Evolutionary conservation across 495 filamentous ascomycete species (phyloP), one percentile per base, ranked within the genome.

Genomic region (Trichoderma parareesei): DNA sequence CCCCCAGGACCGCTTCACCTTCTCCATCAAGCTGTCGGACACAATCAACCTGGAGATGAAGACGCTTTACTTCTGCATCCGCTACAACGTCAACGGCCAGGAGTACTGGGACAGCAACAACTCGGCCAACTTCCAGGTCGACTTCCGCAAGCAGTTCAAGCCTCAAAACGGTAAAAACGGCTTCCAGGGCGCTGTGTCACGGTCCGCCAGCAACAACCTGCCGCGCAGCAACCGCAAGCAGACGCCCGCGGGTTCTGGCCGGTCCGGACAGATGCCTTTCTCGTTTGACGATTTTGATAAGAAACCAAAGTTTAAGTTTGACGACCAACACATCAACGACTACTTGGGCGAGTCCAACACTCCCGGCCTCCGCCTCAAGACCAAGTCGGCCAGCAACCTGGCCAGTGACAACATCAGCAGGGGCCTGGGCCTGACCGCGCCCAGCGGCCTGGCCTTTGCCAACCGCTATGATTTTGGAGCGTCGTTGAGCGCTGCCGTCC

Each of bases 101-200:
- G 93, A 97, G 68, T 88, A 86, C 72, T 98, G 94, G 94, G 95
- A 98, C 78, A 98, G 93, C 79, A 98, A 98, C 71, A 74, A 82
- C 65, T 78, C 78, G 13, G 82, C 85, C 72, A 97, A 98, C 74
- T 98, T 92, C 75, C 92, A 96, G 69, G 84, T 97, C 62, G 92
- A 96, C 71, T 98, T 98, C 78, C 78, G 80, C 55, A 95, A 92
- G 79, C 92, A 89, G 76, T 68, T 77, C 48, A 82, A 86, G 59
- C 74, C 82, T 13, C 77, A 82, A 65, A 81, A 83, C 61, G 84
- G 83, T 65, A 83, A 83, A 73, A 78, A 78, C 62, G 78, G 75
- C 61, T 71, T 72, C 10, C 77, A 82, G 66, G 76, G 82, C 5
- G 73, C 79, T 42, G 74, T 79, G 43, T 74, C 84, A 61, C 86